Percentiles rank a stretch among this genome's conserved stretches.
Conservation (phyloP, 306 rosid species). For the Vigna trinervia region DNA sequence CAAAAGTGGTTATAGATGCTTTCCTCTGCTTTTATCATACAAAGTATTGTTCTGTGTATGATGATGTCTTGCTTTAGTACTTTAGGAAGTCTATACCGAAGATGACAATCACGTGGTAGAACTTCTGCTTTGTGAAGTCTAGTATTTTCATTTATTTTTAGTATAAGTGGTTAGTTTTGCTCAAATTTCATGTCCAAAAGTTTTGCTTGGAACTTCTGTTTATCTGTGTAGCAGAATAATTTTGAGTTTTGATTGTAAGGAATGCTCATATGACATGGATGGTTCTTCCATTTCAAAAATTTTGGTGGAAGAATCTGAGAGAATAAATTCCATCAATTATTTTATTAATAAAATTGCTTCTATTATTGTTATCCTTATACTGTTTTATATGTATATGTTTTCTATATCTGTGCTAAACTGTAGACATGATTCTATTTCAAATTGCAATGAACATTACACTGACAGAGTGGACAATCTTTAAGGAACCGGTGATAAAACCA, state of each 20-base stretch:
- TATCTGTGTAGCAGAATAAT: background rate
- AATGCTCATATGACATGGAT: background rate
- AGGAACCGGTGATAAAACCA: constrained; percentile 97
- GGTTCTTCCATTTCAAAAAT: background rate
- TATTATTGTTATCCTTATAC: background rate
- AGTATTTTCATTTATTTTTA: background rate
- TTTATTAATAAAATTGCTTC: constrained; percentile 13
- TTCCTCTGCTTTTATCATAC: background rate
- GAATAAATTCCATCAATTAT: background rate
- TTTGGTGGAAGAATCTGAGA: background rate
- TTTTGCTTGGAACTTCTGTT: background rate
- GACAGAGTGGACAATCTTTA: constrained; percentile 48
- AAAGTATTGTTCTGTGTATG: background rate
- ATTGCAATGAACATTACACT: constrained; percentile 28
- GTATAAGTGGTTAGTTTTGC: background rate
- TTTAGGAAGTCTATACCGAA: constrained; percentile 21
- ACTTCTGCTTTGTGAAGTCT: constrained; percentile 3
- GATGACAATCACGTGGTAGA: background rate
- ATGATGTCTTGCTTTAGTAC: background rate
- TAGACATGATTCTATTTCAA: constrained; percentile 25
- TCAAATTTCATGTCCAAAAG: background rate
- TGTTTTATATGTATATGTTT: background rate
- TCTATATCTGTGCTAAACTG: constrained; percentile 27
- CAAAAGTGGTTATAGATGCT: background rate
- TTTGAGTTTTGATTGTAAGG: background rate